phyloP scores from a whole-genome alignment of 2,329 filamentous ascomycete genomes.

The Cladosporium sp. region DNA sequence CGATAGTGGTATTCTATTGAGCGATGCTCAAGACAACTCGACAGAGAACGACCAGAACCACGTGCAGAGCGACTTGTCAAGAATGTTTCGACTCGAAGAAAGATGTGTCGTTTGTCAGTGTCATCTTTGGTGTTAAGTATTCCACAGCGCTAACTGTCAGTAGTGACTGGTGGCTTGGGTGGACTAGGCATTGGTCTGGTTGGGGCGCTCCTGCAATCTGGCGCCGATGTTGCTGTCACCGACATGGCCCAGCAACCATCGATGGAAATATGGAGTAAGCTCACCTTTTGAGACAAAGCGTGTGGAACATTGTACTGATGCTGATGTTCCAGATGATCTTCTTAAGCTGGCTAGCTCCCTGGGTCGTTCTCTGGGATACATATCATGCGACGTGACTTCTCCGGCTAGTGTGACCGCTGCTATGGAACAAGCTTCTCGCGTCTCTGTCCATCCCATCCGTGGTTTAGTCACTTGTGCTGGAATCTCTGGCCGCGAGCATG shows the following conservation, averaged over 20 bases:
- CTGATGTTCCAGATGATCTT: background rate
- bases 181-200: background rate
- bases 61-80: background rate
- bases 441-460: constrained; percentile 64
- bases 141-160: background rate
- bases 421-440: constrained; percentile 60
- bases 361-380: background rate
- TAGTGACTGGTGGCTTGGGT: background rate
- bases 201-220: background rate
- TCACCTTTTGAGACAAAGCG: background rate
- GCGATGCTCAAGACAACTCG: background rate
- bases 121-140: background rate
- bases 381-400: background rate
- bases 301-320: background rate
- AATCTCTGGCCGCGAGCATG: constrained; percentile 24
- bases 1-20: background rate
- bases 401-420: background rate
- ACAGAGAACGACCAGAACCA: background rate
- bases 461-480: constrained; percentile 26
- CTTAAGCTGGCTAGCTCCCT: background rate
- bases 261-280: background rate
- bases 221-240: background rate
- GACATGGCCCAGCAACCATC: background rate
- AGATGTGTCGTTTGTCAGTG: background rate
- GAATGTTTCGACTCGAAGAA: background rate